Evolutionary conservation across 2,329 filamentous ascomycete genomes (phyloP), one percentile per base, ranked within the genome.

Genomic region (Talaromyces sp.): DNA sequence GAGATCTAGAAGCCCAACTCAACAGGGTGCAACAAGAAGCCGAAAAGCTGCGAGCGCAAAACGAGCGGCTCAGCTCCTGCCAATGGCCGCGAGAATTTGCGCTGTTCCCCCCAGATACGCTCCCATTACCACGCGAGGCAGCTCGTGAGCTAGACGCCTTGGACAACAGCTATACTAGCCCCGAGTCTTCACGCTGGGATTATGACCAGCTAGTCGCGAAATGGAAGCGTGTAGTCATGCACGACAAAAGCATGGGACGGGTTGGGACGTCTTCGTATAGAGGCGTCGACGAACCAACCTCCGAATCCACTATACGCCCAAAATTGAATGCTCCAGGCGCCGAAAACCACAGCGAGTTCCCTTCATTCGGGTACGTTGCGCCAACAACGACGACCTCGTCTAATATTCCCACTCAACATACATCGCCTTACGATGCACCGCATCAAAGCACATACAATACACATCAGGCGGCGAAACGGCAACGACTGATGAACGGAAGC

Each of bases 31-130:
- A 82, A 61, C 80, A 83, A 65, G 81, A 84, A 72, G 77, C 80
- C 4, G 79, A 80, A 61, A 80, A 82, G 62, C 73, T 83, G n/a
- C 80, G 80, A 43, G 77, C 77, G 3, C 81, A 82, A 65, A 77
- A 83, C 2, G 80, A 81, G 64, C 76, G 77, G 51, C 73, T 83
- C 1, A 78, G 76, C 5, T 78, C 77, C 13, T 82, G 80, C 67
- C 81, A 83, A 67, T 82, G 79, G 79, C 81, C 81, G 2, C 73
- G 81, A 19, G 81, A 83, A 65, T 82, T 82, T 68, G 78, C 80
- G 1, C 72, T 82, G 22, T 82, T 81, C 68, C 81, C 81, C 8
- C 80, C 81, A 1, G 79, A 82, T 53, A 76, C 75, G 3, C 74
- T 80, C 3, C 75, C 80, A 29, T 65, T 83, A 49, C 71, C 79